These are phyloP conservation scores for Paspalum vaginatum DNA, from an alignment of 176 grass and related monocot species.

Conservation along the genomic window DNA sequence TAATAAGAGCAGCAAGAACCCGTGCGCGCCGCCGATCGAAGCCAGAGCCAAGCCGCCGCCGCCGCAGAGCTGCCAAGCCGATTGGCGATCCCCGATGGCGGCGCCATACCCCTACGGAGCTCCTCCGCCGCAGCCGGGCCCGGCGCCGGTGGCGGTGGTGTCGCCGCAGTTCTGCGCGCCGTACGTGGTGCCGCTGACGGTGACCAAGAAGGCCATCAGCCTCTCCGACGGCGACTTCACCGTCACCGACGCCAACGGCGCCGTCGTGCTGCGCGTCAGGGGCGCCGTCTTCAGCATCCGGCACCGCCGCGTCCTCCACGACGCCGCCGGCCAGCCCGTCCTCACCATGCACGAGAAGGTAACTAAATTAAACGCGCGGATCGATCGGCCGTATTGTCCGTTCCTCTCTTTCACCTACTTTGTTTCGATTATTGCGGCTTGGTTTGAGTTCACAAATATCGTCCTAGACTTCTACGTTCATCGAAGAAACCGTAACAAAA, in stretches of 20 bases:
- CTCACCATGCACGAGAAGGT: slow-evolving; percentile 74
- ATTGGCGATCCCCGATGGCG: background rate
- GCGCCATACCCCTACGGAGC: background rate
- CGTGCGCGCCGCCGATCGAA: background rate
- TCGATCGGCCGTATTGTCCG: background rate
- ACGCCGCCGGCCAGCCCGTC: slow-evolving; percentile 58
- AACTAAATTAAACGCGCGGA: background rate
- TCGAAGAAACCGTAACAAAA: background rate
- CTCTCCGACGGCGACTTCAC: slow-evolving; percentile 70
- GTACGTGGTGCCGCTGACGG: slow-evolving; percentile 62
- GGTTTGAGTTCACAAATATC: background rate
- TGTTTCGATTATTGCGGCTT: background rate
- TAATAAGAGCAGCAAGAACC: background rate
- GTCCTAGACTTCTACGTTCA: background rate
- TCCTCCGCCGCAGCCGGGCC: background rate
- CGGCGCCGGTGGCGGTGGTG: slow-evolving; percentile 50
- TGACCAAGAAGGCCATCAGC: slow-evolving; percentile 70
- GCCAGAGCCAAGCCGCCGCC: background rate
- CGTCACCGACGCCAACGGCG: slow-evolving; percentile 69
- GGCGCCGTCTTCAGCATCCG: slow-evolving; percentile 58
- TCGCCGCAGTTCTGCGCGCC: slow-evolving; percentile 61
- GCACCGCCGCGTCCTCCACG: slow-evolving; percentile 56
- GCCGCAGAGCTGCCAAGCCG: background rate
- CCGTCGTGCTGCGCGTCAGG: slow-evolving; percentile 59
- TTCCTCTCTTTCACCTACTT: no score